Evolutionary conservation across 805 yeast genomes (phyloP).

Genomic region (Nakazawaea anatomiae): DNA sequence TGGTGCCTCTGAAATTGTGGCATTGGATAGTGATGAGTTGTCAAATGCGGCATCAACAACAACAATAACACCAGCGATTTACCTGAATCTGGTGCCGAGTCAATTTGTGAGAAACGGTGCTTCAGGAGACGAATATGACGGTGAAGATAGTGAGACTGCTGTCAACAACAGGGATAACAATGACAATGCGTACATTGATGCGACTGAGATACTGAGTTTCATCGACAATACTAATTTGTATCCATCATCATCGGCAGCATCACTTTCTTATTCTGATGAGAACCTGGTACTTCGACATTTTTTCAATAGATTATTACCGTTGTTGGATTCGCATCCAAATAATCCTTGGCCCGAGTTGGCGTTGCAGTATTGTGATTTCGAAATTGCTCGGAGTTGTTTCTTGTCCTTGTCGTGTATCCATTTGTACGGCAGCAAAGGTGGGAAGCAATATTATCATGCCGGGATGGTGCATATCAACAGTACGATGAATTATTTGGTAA

Average conservation of each 20-base stretch:
- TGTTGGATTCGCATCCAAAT: slow-evolving; percentile 54
- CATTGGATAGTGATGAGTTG: not conserved
- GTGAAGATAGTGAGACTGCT: not conserved
- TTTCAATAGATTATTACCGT: slow-evolving; percentile 45
- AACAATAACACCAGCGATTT: not conserved
- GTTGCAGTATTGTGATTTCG: slow-evolving; percentile 49
- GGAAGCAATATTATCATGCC: slow-evolving; percentile 41
- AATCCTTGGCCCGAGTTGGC: slow-evolving; percentile 60
- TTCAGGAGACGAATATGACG: not conserved
- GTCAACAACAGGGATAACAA: not conserved
- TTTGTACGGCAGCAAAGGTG: slow-evolving; percentile 49
- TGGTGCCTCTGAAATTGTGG: not conserved
- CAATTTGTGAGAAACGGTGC: no score
- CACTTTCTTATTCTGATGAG: slow-evolving; percentile 37
- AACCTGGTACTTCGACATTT: slow-evolving; percentile 51
- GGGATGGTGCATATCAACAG: slow-evolving; percentile 51
- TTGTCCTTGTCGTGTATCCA: slow-evolving; percentile 52
- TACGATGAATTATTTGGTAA: slow-evolving; percentile 49
- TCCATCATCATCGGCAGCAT: slow-evolving; percentile 2
- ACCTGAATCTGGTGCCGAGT: not conserved
- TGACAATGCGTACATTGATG: not conserved
- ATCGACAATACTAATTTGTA: slow-evolving; percentile 16
- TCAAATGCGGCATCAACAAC: not conserved
- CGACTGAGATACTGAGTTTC: slow-evolving; percentile 15
- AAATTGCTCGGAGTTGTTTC: slow-evolving; percentile 53